These are phyloP conservation scores for Penicillium frequentans DNA, from an alignment of 2,329 filamentous ascomycete genomes.

Conservation along the genomic window DNA sequence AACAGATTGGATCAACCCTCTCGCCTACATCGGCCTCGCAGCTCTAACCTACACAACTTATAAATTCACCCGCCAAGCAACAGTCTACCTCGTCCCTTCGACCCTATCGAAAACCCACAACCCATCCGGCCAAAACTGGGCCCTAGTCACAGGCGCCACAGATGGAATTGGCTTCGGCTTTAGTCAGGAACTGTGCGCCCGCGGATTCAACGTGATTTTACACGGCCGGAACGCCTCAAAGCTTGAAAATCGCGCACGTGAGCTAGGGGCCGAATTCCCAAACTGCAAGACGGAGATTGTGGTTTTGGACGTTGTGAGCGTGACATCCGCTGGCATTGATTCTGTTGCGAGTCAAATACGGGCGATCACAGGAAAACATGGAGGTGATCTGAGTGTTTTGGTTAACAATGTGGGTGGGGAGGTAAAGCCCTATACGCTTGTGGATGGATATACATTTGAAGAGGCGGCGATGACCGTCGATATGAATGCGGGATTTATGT, in stretches of 20 bases:
- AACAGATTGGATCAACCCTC: slow-evolving; percentile 1
- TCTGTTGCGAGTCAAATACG: slow-evolving; percentile 24
- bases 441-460: slow-evolving; percentile 37
- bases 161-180: slow-evolving; percentile 58
- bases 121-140: slow-evolving; percentile 16
- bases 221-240: slow-evolving; percentile 57
- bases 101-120: slow-evolving; percentile 19
- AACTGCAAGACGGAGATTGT: slow-evolving; percentile 40
- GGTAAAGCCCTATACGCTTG: slow-evolving; percentile 32
- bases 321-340: slow-evolving; percentile 21
- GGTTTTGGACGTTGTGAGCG: slow-evolving; percentile 46
- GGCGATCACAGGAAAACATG: slow-evolving; percentile 36
- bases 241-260: slow-evolving; percentile 42
- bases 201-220: slow-evolving; percentile 58
- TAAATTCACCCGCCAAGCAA: slow-evolving; percentile 16
- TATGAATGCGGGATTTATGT: slow-evolving; percentile 53
- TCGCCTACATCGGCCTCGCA: slow-evolving; percentile 18
- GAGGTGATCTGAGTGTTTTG: slow-evolving; percentile 48
- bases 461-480: slow-evolving; percentile 47
- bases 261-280: slow-evolving; percentile 45
- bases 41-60: slow-evolving; percentile 11
- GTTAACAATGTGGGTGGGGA: slow-evolving; percentile 59
- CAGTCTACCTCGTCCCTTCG: slow-evolving; percentile 16
- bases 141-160: slow-evolving; percentile 50
- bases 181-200: slow-evolving; percentile 51